Evolutionary conservation across 371 early-diverging fungal genomes (phyloP).

Genomic region (Thermomucor indicae-seudaticae): DNA sequence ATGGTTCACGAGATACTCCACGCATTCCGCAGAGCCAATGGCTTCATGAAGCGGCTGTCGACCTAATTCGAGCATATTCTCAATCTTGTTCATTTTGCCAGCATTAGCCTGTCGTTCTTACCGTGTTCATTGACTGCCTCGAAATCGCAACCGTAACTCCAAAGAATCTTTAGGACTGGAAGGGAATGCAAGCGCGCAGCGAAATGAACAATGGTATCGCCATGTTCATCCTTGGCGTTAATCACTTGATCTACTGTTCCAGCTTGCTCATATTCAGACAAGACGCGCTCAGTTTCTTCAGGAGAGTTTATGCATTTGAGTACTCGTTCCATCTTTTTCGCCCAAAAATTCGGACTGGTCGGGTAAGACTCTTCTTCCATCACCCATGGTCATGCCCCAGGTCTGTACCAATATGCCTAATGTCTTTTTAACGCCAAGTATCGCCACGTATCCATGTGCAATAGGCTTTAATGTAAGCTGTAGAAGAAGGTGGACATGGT

Average conservation of each 20-base stretch:
- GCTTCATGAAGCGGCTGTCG: slow-evolving; percentile 49
- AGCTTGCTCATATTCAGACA: background rate
- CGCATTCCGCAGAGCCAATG: slow-evolving; percentile 39
- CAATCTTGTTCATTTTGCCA: background rate
- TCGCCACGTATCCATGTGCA: no score
- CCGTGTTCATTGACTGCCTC: slow-evolving; percentile 45
- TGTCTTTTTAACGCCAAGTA: no score
- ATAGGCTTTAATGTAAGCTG: no score
- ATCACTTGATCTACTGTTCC: slow-evolving; percentile 1
- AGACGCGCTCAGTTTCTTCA: background rate
- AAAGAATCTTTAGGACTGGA: slow-evolving; percentile 21
- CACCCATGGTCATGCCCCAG: no score
- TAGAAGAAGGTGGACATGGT: no score
- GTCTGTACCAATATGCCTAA: no score
- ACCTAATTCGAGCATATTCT: slow-evolving; percentile 14
- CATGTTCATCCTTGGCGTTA: slow-evolving; percentile 31
- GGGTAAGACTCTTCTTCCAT: no score
- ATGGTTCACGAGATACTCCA: slow-evolving; percentile 20
- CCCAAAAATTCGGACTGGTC: no score
- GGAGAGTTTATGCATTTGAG: slow-evolving; percentile 6
- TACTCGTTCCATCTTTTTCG: background rate
- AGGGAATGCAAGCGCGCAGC: slow-evolving; percentile 37
- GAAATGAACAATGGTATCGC: slow-evolving; percentile 48
- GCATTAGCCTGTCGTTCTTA: slow-evolving; percentile 2
- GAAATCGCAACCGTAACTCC: slow-evolving; percentile 27